Base-by-base conservation (phyloP, 306 rosid genomes). In the Malus orientalis region DNA sequence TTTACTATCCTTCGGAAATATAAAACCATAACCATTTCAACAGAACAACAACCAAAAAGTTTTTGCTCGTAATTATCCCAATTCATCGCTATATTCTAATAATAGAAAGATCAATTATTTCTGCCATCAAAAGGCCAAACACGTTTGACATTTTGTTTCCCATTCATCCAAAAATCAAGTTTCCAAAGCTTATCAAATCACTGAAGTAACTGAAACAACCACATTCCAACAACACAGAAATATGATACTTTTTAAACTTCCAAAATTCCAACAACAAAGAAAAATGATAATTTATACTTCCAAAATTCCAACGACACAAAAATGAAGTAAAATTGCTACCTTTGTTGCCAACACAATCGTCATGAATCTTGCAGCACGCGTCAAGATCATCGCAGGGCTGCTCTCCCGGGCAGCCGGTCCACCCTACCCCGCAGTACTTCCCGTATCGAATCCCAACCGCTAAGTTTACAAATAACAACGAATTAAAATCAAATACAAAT, bases 351-450 rank as follows among this genome's bases (percentile, higher is more conserved):
- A 93, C 97, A 60, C 97, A 93, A 1, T 90, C 85, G 20, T 93
- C 98, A 73, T 93, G 98, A 68, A 30, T 70, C 89, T 89, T 86
- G 83, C 98, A 93, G 87, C 98, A 93, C 74, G 91, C 94, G 77
- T 93, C 98, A n/a, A 90, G 82, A 76, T 85, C 94, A 71, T 93
- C 97, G 75, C 98, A 93, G 1, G 98, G 98, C 63, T 88, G 75
- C 88, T 93, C 91, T 19, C 96, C 97, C 2, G 89, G 78, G 75
- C 98, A 93, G 61, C 98, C 97, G 38, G 77, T 80, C 86, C 95
- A 87, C 70, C 96, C 96, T 16, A 85, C 89, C 65, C 98, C 98
- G 44, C 98, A 93, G 81, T 82, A 93, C 89, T 91, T 93, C 32
- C 98, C 98, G 72, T 93, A 93, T 42, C 80, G 90, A 76, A 91